Base-by-base conservation (phyloP, 2,329 filamentous ascomycete genomes). In the Ascochyta viciae-villosae region DNA sequence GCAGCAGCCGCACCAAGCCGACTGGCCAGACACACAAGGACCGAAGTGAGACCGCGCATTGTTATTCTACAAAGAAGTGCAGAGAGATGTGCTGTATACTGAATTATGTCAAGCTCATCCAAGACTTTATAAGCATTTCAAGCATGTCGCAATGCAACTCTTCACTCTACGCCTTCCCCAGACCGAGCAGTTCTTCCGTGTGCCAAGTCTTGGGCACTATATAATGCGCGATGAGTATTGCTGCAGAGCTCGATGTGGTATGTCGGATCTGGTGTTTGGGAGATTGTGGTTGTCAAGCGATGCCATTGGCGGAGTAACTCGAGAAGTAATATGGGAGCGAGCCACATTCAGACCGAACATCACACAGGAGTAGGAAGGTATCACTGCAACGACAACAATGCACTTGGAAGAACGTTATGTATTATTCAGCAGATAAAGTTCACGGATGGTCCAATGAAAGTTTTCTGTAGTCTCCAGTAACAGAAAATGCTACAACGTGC, bases 281-380 rank as follows among this genome's bases (percentile, higher is more conserved):
- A 40, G 13, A 9, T 41, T 19, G 37, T 48, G 37, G 46, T 16
- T 16, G 46, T 9, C 27, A 31, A 41, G 27, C 37, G 27, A 33
- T 41, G 13, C 34, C 37, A 49, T 49, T 49, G 37, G 46, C 46
- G 46, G 46, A 49, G 46, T 39, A 49, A 49, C 46, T 49, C 26
- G 27, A 23, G n/a, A 41, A 19, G 37, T 47, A 49, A 49, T 49
- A 49, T 49, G 27, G 46, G 16, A 41, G 46, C 12, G 6, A 13
- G 7, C 34, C 27, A 19, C 27, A 16, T 24, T 22, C 10, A 15
- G 15, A 23, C 41, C 41, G 41, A 33, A 8, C 27, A 33, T 12
- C 41, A 43, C 16, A 23, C 15, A 13, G 13, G 12, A 13, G 29
- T 31, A 6, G 9, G 29, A 31, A 13, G 13, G 4, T 12, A 29